These are phyloP conservation scores for Claviceps sorghi DNA, from an alignment of 2,329 filamentous ascomycete species.

Conservation along the genomic window DNA sequence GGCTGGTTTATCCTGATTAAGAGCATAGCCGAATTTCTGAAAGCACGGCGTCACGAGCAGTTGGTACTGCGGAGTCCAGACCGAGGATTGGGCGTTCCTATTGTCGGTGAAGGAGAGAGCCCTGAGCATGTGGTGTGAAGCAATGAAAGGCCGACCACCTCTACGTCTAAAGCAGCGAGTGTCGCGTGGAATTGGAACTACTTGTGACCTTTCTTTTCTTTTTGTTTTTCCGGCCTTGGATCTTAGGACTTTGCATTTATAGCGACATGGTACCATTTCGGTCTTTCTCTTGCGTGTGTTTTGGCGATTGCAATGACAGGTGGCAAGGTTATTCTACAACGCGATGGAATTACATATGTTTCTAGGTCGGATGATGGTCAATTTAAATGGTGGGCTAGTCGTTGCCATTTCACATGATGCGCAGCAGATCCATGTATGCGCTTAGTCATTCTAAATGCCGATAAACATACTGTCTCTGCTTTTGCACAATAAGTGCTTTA, in stretches of 20 bases:
- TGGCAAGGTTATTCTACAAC: background rate
- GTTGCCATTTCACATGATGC: no score
- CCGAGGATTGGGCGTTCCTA: slow-evolving; percentile 65
- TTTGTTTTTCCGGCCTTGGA: no score
- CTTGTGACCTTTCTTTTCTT: no score
- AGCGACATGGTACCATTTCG: background rate
- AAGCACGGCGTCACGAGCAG: slow-evolving; percentile 79
- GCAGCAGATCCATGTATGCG: background rate
- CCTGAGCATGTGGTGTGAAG: slow-evolving; percentile 59
- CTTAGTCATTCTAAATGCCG: no score
- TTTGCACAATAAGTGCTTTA: no score
- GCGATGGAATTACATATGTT: background rate
- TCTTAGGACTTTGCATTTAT: background rate
- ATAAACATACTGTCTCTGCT: no score
- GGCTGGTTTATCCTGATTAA: slow-evolving; percentile 97
- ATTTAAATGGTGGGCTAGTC: no score
- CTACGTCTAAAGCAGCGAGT: background rate
- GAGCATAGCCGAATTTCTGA: slow-evolving; percentile 80
- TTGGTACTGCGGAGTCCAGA: slow-evolving; percentile 87
- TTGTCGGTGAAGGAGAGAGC: slow-evolving; percentile 75
- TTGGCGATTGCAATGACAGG: background rate
- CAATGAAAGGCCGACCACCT: no score
- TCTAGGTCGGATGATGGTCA: no score
- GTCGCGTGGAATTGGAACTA: background rate
- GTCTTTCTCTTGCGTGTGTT: background rate